phyloP scores from a whole-genome alignment of 495 filamentous ascomycete species.

The Penicillium chermesinum region DNA sequence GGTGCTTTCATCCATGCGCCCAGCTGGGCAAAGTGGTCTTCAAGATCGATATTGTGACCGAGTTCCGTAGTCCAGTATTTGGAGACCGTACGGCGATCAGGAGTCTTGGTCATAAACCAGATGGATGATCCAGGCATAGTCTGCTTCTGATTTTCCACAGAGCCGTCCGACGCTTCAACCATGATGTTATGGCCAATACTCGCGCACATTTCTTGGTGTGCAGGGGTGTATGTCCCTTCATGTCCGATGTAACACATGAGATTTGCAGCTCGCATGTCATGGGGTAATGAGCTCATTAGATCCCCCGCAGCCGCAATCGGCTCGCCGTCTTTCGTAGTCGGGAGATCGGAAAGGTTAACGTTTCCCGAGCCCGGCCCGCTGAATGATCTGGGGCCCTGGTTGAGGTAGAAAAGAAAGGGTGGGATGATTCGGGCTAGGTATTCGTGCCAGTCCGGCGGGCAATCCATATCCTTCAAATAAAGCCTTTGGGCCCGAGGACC shows the following conservation, averaged over 20 bases:
- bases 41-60: conserved; percentile 93
- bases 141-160: conserved; percentile 53
- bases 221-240: conserved; percentile 94
- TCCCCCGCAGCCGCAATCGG: conserved; percentile 66
- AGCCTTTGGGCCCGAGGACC: conserved; percentile 66
- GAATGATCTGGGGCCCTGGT: conserved; percentile 61
- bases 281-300: conserved; percentile 87
- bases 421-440: conserved; percentile 73
- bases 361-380: conserved; percentile 31
- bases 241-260: conserved; percentile 98
- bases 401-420: conserved; percentile 75
- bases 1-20: conserved; percentile 89
- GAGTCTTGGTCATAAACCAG: conserved; percentile 96
- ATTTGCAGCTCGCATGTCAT: conserved; percentile 83
- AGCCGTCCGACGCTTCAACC: conserved; percentile 72
- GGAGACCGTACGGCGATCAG: conserved; percentile 77
- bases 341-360: background rate
- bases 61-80: conserved; percentile 90
- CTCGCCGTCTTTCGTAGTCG: conserved; percentile 4
- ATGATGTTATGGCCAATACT: conserved; percentile 95
- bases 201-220: conserved; percentile 96
- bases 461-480: conserved; percentile 95
- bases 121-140: conserved; percentile 83
- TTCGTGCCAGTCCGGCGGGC: conserved; percentile 76
- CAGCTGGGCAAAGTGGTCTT: conserved; percentile 91